These are phyloP conservation scores for Kokia cookei DNA, from an alignment of 441 rosid species.

Conservation along the genomic window DNA sequence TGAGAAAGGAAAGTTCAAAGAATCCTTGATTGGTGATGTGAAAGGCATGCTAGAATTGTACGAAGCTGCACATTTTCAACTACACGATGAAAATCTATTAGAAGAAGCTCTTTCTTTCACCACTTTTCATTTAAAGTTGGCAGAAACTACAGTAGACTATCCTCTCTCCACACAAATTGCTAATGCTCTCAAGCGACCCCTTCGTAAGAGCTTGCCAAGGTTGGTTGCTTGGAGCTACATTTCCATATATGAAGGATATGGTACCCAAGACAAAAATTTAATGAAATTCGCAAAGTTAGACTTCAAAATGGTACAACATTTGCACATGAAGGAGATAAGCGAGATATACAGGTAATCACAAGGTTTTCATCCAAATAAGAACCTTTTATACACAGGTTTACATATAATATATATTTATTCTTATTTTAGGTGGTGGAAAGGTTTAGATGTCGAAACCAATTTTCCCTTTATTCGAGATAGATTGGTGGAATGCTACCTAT, in stretches of 20 bases:
- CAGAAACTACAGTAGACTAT: not conserved
- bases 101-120: slow-evolving; percentile 2
- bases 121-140: not conserved
- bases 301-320: not conserved
- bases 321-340: not conserved
- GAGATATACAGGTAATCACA: not conserved
- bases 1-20: not conserved
- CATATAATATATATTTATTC: not conserved
- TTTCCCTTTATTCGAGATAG: slow-evolving; percentile 15
- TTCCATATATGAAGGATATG: not conserved
- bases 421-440: slow-evolving; percentile 23
- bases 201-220: not conserved
- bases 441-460: not conserved
- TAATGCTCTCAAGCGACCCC: not conserved
- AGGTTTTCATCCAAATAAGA: not conserved
- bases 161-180: not conserved
- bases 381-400: not conserved
- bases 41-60: not conserved
- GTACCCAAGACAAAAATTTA: not conserved
- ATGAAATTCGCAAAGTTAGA: not conserved
- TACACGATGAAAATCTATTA: not conserved
- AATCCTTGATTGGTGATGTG: not conserved
- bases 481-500: not conserved
- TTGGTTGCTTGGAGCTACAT: not conserved
- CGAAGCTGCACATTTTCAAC: not conserved